phyloP scores from a whole-genome alignment of 2,329 filamentous ascomycete genomes.

The Exutisphaerella laricina region DNA sequence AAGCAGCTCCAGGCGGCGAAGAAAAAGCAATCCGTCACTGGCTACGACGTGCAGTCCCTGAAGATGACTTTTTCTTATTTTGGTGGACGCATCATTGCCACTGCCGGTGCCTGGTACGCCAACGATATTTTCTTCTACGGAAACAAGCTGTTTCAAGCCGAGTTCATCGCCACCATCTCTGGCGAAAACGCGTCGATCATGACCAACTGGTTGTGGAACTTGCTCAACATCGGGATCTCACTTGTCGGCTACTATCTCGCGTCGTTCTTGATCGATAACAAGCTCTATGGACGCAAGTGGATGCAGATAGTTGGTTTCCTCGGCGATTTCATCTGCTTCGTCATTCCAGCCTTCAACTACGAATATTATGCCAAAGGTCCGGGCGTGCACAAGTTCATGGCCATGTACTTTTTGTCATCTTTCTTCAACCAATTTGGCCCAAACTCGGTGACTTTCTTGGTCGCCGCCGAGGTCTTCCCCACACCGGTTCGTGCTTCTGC shows the following conservation, averaged over 20 bases:
- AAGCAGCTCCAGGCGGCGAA: slow-evolving; percentile 78
- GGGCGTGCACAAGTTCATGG: slow-evolving; percentile 83
- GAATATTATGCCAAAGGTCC: slow-evolving; percentile 68
- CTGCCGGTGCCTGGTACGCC: slow-evolving; percentile 84
- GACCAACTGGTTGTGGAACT: slow-evolving; percentile 84
- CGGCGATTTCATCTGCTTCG: slow-evolving; percentile 88
- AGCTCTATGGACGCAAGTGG: slow-evolving; percentile 90
- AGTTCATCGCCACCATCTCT: slow-evolving; percentile 81
- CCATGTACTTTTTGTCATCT: slow-evolving; percentile 96
- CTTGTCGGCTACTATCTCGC: slow-evolving; percentile 86
- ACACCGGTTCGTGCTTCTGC: slow-evolving; percentile 88
- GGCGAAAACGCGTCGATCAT: slow-evolving; percentile 59
- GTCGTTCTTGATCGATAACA: slow-evolving; percentile 86
- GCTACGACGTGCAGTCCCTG: slow-evolving; percentile 84
- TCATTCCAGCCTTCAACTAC: slow-evolving; percentile 84
- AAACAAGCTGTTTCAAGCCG: slow-evolving; percentile 92
- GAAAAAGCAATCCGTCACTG: slow-evolving; percentile 79
- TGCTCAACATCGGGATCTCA: slow-evolving; percentile 83
- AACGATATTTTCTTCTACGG: slow-evolving; percentile 99
- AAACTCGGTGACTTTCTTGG: slow-evolving; percentile 93
- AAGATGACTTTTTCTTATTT: slow-evolving; percentile 75
- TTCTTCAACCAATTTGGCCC: slow-evolving; percentile 99
- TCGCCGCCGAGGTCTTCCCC: slow-evolving; percentile 93
- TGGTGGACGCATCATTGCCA: slow-evolving; percentile 78
- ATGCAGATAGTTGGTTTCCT: slow-evolving; percentile 96